Evolutionary conservation across 176 grass and related monocot species (phyloP).

Genomic region (Juncus inflexus): DNA sequence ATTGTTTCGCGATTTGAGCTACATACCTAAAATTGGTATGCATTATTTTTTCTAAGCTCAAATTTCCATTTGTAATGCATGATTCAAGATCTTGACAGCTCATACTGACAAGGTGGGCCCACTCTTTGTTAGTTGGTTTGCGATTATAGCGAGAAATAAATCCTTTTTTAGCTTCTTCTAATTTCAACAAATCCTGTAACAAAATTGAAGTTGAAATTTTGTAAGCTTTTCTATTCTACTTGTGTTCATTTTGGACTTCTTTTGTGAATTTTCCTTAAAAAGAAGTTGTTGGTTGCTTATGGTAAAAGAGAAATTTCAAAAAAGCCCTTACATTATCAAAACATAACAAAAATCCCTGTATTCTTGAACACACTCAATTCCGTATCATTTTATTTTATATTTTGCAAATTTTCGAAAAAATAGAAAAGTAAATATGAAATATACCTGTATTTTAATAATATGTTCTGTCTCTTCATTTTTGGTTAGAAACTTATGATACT

Average conservation of each 20-base stretch:
- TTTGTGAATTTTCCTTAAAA: no score
- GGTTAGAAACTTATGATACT: conserved; percentile 21
- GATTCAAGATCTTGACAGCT: conserved; percentile 10
- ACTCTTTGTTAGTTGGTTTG: conserved; percentile 4
- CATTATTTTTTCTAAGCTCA: conserved; percentile 26
- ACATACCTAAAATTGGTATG: conserved; percentile 19
- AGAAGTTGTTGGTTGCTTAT: not conserved
- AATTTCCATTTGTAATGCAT: conserved; percentile 8
- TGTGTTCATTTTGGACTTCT: no score
- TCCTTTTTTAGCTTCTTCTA: conserved; percentile 18
- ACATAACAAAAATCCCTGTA: no score
- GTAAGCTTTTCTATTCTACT: no score
- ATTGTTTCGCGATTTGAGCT: conserved; percentile 22
- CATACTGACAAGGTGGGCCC: conserved; percentile 5
- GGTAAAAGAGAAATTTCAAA: no score
- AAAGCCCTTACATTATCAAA: no score
- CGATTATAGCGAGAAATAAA: conserved; percentile 17
- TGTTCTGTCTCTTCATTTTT: conserved; percentile 26
- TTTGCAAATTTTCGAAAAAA: not conserved
- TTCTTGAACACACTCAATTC: no score
- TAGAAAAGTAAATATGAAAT: not conserved
- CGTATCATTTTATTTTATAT: no score
- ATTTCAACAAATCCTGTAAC: not conserved
- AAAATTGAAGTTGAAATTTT: no score
- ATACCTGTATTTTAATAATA: conserved; percentile 25